A percentile compares a stretch with the other conserved stretches of the same genome.
phyloP scores from a whole-genome alignment of 495 filamentous ascomycete genomes.

The Halenospora varia region DNA sequence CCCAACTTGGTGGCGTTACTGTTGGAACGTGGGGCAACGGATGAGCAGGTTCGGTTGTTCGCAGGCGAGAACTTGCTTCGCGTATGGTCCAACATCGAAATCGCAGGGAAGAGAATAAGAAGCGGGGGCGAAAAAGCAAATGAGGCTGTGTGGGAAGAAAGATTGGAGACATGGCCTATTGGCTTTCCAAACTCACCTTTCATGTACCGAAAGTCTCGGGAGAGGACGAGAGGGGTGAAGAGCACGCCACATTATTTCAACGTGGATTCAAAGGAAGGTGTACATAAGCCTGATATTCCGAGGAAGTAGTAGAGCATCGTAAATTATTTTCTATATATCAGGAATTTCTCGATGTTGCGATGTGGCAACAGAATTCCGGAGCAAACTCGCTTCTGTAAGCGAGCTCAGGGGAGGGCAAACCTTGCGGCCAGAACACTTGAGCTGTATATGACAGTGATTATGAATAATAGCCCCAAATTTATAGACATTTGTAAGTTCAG shows the following conservation, averaged over 20 bases:
- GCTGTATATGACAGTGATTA: too few species aligned
- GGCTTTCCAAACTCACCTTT: background rate
- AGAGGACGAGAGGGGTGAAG: background rate
- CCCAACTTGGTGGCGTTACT: conserved; percentile 49
- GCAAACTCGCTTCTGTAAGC: too few species aligned
- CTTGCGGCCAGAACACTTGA: too few species aligned
- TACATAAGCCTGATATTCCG: background rate
- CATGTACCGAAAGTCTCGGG: background rate
- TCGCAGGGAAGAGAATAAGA: background rate
- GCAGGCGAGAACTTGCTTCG: conserved; percentile 52
- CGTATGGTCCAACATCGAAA: conserved; percentile 35
- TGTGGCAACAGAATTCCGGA: too few species aligned
- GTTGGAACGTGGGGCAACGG: conserved; percentile 46
- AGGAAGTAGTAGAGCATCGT: background rate
- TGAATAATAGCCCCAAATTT: too few species aligned
- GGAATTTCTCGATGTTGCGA: too few species aligned
- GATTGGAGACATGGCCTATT: background rate
- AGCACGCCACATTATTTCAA: background rate
- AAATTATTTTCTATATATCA: background rate
- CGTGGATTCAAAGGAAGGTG: background rate
- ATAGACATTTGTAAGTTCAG: background rate
- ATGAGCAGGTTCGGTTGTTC: conserved; percentile 46
- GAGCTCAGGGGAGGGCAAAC: background rate
- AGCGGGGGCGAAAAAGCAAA: background rate
- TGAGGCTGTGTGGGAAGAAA: background rate